Conservation (phyloP, 2,329 filamentous ascomycete genomes). For the Epichloe amarillans region DNA sequence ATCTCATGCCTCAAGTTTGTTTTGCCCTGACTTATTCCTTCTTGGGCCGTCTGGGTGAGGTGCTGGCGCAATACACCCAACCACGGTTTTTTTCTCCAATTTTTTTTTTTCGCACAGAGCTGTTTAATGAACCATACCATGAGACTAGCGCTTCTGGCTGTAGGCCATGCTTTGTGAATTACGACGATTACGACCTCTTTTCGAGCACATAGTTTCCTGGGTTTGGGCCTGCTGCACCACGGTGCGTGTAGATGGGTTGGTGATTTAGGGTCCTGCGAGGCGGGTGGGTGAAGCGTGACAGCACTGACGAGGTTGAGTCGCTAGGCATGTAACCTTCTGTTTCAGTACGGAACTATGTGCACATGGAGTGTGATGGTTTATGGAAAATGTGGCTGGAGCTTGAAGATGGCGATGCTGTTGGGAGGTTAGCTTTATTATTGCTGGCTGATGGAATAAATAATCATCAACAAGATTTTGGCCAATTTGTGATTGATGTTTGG, state of each 20-base stretch:
- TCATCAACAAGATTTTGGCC: too few species aligned
- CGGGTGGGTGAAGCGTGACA: too few species aligned
- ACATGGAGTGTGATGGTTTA: too few species aligned
- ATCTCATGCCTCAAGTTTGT: not conserved
- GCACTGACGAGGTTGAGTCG: too few species aligned
- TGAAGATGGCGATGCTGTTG: too few species aligned
- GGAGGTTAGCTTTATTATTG: too few species aligned
- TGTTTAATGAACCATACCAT: conserved; percentile 5
- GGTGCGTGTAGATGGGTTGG: not conserved
- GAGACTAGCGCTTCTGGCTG: conserved; percentile 1
- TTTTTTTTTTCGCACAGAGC: conserved; percentile 3
- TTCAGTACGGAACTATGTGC: too few species aligned
- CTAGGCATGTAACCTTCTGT: too few species aligned
- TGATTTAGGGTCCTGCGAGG: too few species aligned
- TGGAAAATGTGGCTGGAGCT: too few species aligned
- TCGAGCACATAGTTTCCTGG: conserved; percentile 3
- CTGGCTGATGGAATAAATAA: too few species aligned
- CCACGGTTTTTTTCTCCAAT: not conserved
- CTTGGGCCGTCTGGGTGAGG: conserved; percentile 1
- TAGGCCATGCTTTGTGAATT: conserved; percentile 2
- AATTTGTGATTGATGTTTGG: too few species aligned
- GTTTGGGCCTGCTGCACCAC: not conserved
- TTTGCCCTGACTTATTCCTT: not conserved
- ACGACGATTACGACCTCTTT: conserved; percentile 5
- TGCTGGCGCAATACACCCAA: conserved; percentile 5